phyloP scores from a whole-genome alignment of 345 rosid genomes.

The Nasturtium officinale region DNA sequence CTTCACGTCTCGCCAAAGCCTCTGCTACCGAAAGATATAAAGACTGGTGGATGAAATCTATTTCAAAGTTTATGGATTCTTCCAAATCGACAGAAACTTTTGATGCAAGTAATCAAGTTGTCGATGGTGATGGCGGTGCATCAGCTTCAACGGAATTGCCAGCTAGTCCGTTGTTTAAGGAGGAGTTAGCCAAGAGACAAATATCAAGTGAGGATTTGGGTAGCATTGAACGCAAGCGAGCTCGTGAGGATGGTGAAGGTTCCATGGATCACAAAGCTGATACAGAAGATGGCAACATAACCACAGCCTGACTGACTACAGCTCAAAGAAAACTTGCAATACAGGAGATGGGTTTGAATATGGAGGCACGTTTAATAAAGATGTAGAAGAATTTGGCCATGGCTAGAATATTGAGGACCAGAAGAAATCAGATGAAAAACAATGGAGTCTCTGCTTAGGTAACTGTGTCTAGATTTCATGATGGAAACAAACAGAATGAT shows the following conservation, averaged over 20 bases:
- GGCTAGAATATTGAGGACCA: slow-evolving; percentile 6
- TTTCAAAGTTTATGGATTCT: not conserved
- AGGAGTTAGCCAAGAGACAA: not conserved
- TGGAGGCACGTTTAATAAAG: slow-evolving; percentile 18
- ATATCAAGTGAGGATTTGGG: not conserved
- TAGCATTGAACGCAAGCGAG: slow-evolving; percentile 4
- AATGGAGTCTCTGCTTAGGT: not conserved
- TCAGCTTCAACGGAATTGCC: slow-evolving; percentile 8
- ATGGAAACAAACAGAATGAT: not conserved
- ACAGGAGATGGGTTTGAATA: not conserved
- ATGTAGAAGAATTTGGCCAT: not conserved
- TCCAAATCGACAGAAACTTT: not conserved
- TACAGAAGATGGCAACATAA: too few species aligned
- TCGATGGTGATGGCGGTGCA: not conserved
- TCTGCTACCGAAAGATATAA: slow-evolving; percentile 48
- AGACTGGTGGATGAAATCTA: slow-evolving; percentile 54
- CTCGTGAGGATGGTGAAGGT: slow-evolving; percentile 12
- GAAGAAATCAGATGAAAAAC: not conserved
- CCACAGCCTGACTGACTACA: too few species aligned
- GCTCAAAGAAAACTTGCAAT: not conserved
- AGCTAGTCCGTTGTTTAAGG: slow-evolving; percentile 4
- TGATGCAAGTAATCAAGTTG: not conserved
- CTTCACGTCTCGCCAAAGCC: slow-evolving; percentile 45
- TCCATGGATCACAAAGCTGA: not conserved
- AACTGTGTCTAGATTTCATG: not conserved